A percentile compares a stretch with the other conserved stretches of the same genome.
Conservation (phyloP, 306 rosid genomes). For the Lagenaria siceraria region DNA sequence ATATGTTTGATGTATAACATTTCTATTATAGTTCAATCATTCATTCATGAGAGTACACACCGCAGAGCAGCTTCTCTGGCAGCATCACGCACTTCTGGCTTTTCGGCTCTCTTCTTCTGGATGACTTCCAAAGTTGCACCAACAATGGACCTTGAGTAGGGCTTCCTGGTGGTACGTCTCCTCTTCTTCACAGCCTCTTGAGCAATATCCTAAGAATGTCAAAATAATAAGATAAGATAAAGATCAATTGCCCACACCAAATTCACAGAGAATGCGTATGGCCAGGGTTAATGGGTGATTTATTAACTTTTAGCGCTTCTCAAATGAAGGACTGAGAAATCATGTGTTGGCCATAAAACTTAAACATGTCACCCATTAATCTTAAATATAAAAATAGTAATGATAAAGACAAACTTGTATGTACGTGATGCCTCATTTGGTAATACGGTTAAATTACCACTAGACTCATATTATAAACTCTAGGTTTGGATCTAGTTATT, state of each 20-base stretch:
- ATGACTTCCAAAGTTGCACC: conserved; percentile 45
- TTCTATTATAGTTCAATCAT: background rate
- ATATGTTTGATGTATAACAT: background rate
- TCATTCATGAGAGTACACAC: conserved; percentile 3
- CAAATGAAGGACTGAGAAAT: background rate
- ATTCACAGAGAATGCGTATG: background rate
- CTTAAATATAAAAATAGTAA: background rate
- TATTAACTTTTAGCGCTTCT: background rate
- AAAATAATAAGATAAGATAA: background rate
- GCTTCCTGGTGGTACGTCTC: conserved; percentile 58
- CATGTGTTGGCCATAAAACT: background rate
- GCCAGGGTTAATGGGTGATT: background rate
- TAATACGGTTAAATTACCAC: background rate
- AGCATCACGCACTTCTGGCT: conserved; percentile 68
- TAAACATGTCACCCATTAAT: background rate
- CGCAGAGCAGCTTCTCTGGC: conserved; percentile 81
- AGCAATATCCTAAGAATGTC: conserved; percentile 37
- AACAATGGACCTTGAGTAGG: conserved; percentile 38
- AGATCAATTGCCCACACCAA: background rate
- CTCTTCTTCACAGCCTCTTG: conserved; percentile 71
- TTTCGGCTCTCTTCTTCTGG: conserved; percentile 58
- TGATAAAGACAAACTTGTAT: background rate
- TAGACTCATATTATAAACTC: background rate
- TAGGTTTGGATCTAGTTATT: background rate
- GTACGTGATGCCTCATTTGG: background rate